Evolutionary conservation across 805 yeast genomes (phyloP), one percentile per base, ranked within the genome.

Genomic region (Starmerella bacillaris): DNA sequence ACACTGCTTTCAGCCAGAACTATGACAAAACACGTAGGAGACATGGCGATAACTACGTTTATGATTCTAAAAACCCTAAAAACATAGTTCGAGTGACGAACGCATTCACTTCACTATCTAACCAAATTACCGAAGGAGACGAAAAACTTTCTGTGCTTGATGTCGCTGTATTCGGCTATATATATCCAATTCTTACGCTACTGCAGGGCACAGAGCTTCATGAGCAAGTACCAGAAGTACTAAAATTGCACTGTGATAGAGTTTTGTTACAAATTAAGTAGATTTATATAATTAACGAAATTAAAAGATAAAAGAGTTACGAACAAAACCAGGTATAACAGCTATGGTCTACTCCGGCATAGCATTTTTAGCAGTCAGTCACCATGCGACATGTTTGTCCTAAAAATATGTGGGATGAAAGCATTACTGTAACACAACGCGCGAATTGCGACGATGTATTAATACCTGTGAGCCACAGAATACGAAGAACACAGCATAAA

Each of bases 391-490:
- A n/a, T n/a, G n/a, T n/a, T n/a, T n/a, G n/a, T n/a, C n/a, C n/a
- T n/a, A n/a, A n/a, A n/a, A n/a, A n/a, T n/a, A n/a, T n/a, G n/a
- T n/a, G n/a, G n/a, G n/a, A n/a, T n/a, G n/a, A n/a, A n/a, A n/a
- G n/a, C n/a, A 6, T 26, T 5, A 26, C 24, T 26, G 14, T 31
- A 74, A 51, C 36, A 68, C 74, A 44, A 82, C 77, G 44, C 82
- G 63, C 35, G 67, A 65, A 50, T 74, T 74, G 53, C 74, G 73
- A 46, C 64, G 68, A 51, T 53, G 73, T 63, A 46, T 74, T 48
- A 67, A 58, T 16, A 82, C 70, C 57, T 86, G 96, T 46, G 72
- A 72, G 3, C 95, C 96, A 57, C 96, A 86, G 59, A 84, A 86
- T 21, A 75, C 60, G 49, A 89, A 77, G 65, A 83, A 82, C 21